Evolutionary conservation across 2,329 filamentous ascomycete genomes (phyloP).

Genomic region (Fusarium nodosum): DNA sequence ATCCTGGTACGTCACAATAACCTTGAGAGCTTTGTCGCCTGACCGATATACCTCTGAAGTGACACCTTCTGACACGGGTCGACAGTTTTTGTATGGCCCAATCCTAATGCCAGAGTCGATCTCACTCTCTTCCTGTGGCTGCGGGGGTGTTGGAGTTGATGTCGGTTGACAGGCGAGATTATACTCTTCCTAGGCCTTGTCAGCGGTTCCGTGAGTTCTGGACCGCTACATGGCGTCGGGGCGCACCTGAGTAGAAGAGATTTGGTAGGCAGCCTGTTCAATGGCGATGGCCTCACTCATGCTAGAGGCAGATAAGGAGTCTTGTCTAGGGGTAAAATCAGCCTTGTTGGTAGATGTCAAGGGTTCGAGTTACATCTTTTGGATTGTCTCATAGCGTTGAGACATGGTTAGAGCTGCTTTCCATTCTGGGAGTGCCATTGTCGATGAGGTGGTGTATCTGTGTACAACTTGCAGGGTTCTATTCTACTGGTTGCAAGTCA

Average conservation of each 20-base stretch:
- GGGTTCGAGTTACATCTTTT: slow-evolving; percentile 57
- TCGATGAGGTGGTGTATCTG: slow-evolving; percentile 25
- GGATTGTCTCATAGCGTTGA: slow-evolving; percentile 73
- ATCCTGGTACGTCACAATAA: slow-evolving; percentile 80
- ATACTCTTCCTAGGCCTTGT: slow-evolving; percentile 69
- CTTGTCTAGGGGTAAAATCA: slow-evolving; percentile 48
- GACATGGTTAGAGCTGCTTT: slow-evolving; percentile 66
- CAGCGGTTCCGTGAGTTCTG: slow-evolving; percentile 37
- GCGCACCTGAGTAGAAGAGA: slow-evolving; percentile 70
- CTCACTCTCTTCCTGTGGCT: slow-evolving; percentile 13
- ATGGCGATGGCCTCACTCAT: slow-evolving; percentile 69
- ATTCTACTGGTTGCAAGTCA: slow-evolving; percentile 16
- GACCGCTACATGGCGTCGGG: slow-evolving; percentile 30
- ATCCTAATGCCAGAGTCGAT: slow-evolving; percentile 60
- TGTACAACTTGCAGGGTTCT: slow-evolving; percentile 5
- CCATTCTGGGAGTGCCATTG: slow-evolving; percentile 58
- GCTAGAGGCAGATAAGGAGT: slow-evolving; percentile 49
- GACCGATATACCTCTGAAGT: slow-evolving; percentile 88
- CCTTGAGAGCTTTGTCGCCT: slow-evolving; percentile 78
- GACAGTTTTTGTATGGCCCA: slow-evolving; percentile 67
- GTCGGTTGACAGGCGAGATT: slow-evolving; percentile 58
- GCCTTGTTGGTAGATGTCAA: background rate
- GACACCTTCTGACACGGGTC: slow-evolving; percentile 73
- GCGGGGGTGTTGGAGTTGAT: slow-evolving; percentile 26
- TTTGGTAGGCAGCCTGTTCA: slow-evolving; percentile 74